Evolutionary conservation across 1,284 basidiomycete genomes (phyloP).

Genomic region (Cutaneotrichosporon sp.): DNA sequence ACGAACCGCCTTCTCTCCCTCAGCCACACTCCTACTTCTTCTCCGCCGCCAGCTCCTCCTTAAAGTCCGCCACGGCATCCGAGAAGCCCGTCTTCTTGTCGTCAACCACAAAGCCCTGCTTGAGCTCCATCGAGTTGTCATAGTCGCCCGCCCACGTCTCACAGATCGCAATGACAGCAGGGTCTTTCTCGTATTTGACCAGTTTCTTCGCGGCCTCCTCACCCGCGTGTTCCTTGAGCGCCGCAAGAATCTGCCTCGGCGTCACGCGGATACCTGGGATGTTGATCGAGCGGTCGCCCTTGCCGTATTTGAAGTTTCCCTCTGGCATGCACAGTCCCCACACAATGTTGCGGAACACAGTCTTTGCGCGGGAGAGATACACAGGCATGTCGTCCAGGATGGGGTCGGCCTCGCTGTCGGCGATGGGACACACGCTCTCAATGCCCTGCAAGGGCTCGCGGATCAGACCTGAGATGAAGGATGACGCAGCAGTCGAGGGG

Average conservation of each 20-base stretch:
- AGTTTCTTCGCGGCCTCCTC: constrained; percentile 33
- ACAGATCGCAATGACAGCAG: constrained; percentile 44
- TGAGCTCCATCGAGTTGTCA: constrained; percentile 32
- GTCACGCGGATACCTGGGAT: constrained; percentile 49
- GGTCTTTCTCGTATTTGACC: constrained; percentile 46
- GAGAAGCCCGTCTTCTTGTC: constrained; percentile 41
- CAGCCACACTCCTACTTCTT: too few relatives aligned
- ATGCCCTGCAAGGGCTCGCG: constrained; percentile 60
- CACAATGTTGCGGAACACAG: constrained; percentile 49
- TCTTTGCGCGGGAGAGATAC: constrained; percentile 57
- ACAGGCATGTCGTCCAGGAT: constrained; percentile 52
- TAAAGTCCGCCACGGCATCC: constrained; percentile 47
- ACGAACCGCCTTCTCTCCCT: too few relatives aligned
- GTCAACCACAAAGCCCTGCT: constrained; percentile 45
- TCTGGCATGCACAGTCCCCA: constrained; percentile 45
- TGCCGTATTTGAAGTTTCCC: constrained; percentile 29
- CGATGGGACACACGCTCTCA: constrained; percentile 55
- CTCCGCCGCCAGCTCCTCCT: constrained; percentile 27
- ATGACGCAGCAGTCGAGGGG: constrained; percentile 59
- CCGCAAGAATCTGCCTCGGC: constrained; percentile 46
- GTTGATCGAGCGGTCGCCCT: constrained; percentile 42
- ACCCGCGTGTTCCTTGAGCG: constrained; percentile 43
- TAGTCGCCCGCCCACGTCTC: constrained; percentile 48
- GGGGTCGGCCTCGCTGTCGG: constrained; percentile 33
- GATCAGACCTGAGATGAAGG: constrained; percentile 62